A percentile compares a stretch with the other conserved stretches of the same genome.
Conservation (phyloP, 176 grass and related monocot species). For the Phoenix roebelenii region DNA sequence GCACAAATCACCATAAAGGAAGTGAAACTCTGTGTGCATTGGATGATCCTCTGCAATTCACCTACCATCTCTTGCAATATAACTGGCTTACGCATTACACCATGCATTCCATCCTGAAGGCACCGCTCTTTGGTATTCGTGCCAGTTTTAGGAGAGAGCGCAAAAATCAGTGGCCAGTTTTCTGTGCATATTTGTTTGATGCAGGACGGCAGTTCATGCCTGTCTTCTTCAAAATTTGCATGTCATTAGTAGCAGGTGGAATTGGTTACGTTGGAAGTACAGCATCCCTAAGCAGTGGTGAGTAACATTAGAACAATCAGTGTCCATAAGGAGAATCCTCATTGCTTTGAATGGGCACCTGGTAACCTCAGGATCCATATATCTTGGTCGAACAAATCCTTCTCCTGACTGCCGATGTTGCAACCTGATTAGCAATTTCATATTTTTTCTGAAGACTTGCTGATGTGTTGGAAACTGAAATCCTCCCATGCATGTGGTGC, state of each 20-base stretch:
- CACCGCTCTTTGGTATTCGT: not conserved
- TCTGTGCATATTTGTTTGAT: not conserved
- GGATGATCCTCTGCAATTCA: too few relatives aligned
- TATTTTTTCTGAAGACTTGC: not conserved
- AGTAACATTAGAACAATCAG: not conserved
- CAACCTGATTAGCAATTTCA: not conserved
- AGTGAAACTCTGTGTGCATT: too few relatives aligned
- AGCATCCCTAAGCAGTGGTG: not conserved
- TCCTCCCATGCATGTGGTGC: conserved; percentile 2
- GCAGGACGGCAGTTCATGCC: not conserved
- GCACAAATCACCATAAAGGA: too few relatives aligned
- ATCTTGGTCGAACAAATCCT: not conserved
- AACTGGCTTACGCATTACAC: not conserved
- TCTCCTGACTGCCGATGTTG: not conserved
- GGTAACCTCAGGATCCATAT: not conserved
- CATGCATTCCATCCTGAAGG: conserved; percentile 3
- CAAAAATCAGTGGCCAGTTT: not conserved
- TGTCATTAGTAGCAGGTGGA: not conserved
- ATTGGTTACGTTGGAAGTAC: not conserved
- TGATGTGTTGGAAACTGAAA: not conserved
- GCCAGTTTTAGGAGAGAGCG: not conserved
- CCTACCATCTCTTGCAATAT: too few relatives aligned
- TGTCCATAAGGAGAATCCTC: conserved; percentile 1
- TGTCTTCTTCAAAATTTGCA: not conserved
- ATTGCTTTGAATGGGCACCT: not conserved